A percentile compares a stretch with the other conserved stretches of the same genome.
Conservation (phyloP, 1,139 yeast species). For the Hyphopichia burtonii region DNA sequence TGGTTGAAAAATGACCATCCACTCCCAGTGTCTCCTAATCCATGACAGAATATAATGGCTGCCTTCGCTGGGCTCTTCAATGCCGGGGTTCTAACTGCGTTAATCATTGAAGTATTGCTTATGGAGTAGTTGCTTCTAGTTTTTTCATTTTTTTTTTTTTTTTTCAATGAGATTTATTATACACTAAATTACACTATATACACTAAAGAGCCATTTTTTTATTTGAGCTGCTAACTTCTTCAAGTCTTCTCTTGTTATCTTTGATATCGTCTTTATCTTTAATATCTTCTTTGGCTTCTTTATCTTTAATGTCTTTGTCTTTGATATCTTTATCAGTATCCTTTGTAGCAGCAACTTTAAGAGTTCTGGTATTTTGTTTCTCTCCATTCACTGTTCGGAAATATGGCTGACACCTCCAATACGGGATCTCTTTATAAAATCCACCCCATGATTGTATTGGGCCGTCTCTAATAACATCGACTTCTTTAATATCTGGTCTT, state of each 20-base stretch:
- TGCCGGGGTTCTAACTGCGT: constrained; percentile 24
- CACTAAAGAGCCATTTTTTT: background rate
- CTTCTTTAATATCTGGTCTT: constrained; percentile 36
- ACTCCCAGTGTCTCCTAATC: constrained; percentile 85
- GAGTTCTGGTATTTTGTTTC: constrained; percentile 41
- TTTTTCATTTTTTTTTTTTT: background rate
- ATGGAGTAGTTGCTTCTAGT: background rate
- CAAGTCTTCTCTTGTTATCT: no score
- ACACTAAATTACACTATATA: background rate
- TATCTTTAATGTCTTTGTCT: constrained; percentile 3
- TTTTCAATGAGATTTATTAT: background rate
- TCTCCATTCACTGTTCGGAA: constrained; percentile 82
- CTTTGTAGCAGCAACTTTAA: constrained; percentile 42
- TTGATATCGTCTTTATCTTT: no score
- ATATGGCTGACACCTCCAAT: constrained; percentile 96
- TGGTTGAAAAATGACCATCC: constrained; percentile 87
- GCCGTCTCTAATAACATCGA: constrained; percentile 57
- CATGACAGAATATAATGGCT: constrained; percentile 81
- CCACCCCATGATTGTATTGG: constrained; percentile 75
- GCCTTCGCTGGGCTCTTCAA: constrained; percentile 33
- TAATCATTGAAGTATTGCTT: constrained; percentile 7
- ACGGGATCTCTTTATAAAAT: constrained; percentile 77
- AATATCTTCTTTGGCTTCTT: background rate
- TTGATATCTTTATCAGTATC: constrained; percentile 6
- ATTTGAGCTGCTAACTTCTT: no score